phyloP scores from a whole-genome alignment of 1,139 yeast species.

The Taiozyma sp. region DNA sequence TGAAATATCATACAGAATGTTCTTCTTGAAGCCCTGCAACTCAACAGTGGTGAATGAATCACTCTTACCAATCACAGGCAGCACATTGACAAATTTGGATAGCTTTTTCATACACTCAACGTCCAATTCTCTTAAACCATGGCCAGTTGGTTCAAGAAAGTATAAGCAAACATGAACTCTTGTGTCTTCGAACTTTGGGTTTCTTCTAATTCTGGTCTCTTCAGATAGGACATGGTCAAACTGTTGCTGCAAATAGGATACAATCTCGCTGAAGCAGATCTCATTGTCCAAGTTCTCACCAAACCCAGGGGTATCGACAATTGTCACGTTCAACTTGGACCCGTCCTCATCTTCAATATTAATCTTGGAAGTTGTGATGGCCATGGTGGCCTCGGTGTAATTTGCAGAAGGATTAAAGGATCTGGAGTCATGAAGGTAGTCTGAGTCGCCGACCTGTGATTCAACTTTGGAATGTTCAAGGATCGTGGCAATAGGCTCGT shows the following conservation, averaged over 20 bases:
- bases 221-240: conserved; percentile 75
- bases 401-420: conserved; percentile 32
- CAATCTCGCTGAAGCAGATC: conserved; percentile 61
- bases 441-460: conserved; percentile 29
- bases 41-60: conserved; percentile 64
- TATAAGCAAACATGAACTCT: conserved; percentile 70
- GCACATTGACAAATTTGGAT: conserved; percentile 64
- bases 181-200: conserved; percentile 73
- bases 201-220: conserved; percentile 72
- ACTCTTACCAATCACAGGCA: conserved; percentile 66
- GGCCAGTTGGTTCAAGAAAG: conserved; percentile 72
- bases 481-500: conserved; percentile 29
- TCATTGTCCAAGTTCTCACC: conserved; percentile 68
- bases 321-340: conserved; percentile 49
- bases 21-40: conserved; percentile 45
- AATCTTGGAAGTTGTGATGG: conserved; percentile 62
- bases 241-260: conserved; percentile 76
- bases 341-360: conserved; percentile 57
- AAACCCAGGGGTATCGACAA: conserved; percentile 76
- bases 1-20: conserved; percentile 53
- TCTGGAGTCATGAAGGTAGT: conserved; percentile 34
- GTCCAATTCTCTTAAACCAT: conserved; percentile 70
- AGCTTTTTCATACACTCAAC: conserved; percentile 61
- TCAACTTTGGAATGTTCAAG: conserved; percentile 26
- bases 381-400: conserved; percentile 49